Conservation (phyloP, 768 basidiomycete species). For the Boletus huronensis region DNA sequence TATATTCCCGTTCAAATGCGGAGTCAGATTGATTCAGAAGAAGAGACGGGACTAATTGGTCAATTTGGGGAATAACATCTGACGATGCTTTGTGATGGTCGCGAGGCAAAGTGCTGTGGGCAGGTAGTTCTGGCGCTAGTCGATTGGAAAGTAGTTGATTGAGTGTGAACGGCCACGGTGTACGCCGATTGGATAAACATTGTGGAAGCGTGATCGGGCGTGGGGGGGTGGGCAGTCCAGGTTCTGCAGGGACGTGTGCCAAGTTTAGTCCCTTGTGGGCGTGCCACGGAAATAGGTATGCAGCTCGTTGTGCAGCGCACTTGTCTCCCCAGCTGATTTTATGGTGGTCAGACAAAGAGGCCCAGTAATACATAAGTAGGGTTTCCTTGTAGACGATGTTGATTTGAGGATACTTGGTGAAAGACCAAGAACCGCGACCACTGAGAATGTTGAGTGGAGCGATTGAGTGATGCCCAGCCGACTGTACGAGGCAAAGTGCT, state of each 20-base stretch:
- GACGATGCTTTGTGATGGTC: background rate
- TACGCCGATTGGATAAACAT: no score
- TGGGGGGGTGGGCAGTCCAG: background rate
- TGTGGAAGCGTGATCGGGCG: no score
- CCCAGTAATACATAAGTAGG: background rate
- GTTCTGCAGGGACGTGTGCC: background rate
- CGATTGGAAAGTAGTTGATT: background rate
- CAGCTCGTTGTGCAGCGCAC: background rate
- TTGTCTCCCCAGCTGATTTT: no score
- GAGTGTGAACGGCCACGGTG: background rate
- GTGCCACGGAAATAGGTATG: background rate
- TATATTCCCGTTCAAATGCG: slow-evolving; percentile 10
- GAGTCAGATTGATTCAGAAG: no score
- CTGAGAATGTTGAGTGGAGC: no score
- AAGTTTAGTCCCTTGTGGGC: background rate
- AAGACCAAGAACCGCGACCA: no score
- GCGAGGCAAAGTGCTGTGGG: background rate
- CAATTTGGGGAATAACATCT: background rate
- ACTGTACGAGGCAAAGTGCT: slow-evolving; percentile 32
- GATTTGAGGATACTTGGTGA: background rate
- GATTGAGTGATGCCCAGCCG: slow-evolving; percentile 33
- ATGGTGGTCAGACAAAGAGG: background rate
- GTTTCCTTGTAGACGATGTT: background rate
- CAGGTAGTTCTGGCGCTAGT: background rate
- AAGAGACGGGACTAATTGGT: background rate